Base-by-base conservation (phyloP, 2,329 filamentous ascomycete species). In the Fusarium algeriense region DNA sequence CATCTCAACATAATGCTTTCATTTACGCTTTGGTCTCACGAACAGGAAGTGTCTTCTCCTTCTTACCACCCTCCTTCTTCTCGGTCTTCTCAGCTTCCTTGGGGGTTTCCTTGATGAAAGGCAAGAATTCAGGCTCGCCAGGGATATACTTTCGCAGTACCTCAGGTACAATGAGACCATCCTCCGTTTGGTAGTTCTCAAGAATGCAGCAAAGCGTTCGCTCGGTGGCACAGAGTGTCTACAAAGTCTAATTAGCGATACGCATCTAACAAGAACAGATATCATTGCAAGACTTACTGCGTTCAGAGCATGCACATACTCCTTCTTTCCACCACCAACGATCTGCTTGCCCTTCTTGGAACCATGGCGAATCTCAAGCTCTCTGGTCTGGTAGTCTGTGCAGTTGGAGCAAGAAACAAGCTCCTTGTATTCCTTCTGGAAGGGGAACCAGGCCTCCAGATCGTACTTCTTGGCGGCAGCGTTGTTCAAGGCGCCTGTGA, bases 331-430 rank as follows among this genome's bases (percentile, higher is more conserved):
- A 91, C 95, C 81, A 93, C 91, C 80, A 91, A 77, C 75, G 34
- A 77, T 66, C 35, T 74, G 74, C 73, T 77, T 77, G 55, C 73
- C 71, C 70, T 77, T 93, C 88, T 98, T 98, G 67, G 90, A 87
- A 50, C 96, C 95, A 77, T 91, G 97, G 64, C 96, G 90, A 76
- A 99, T 97, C 82, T 98, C 95, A 15, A 99, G 88, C 75, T 94
- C 95, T 61, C 96, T 89, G 28, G 94, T 94, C 85, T 99, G 96
- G 85, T 98, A 98, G 81, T 98, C 95, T 46, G 94, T 97, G 86
- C 96, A 99, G 85, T 99, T 99, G 68, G 94, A 97, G 88, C 95
- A 97, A 23, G 93, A 97, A 54, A 98, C 96, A 32, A 99, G 89
- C 84, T 98, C 96, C 85, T 98, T 98, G 88, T 98, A 99, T 83